These are phyloP conservation scores for Colletotrichum echinochloae DNA, from an alignment of 2,329 filamentous ascomycete species.

Conservation along the genomic window DNA sequence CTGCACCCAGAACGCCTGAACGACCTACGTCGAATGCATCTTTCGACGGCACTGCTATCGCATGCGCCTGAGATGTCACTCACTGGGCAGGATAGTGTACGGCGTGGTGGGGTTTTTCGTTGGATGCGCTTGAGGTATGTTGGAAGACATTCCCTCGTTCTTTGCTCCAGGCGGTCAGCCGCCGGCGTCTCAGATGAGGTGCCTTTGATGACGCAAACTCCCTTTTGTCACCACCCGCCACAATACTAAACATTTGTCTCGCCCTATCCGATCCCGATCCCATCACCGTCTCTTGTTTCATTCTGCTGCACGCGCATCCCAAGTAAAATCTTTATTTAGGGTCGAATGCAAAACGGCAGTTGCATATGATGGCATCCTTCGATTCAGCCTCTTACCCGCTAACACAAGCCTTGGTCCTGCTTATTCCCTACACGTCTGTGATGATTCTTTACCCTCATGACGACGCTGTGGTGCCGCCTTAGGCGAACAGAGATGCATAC, in stretches of 20 bases:
- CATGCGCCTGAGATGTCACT: conserved; percentile 16
- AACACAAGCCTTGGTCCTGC: conserved; percentile 23
- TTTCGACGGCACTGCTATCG: conserved; percentile 16
- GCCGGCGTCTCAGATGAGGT: conserved; percentile 19
- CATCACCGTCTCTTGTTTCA: not conserved
- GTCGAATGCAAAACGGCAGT: conserved; percentile 2
- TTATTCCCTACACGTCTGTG: not conserved
- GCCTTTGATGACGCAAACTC: conserved; percentile 37
- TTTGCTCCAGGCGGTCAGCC: not conserved
- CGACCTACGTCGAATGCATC: conserved; percentile 22
- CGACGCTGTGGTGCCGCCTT: conserved; percentile 8
- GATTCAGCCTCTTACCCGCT: conserved; percentile 14
- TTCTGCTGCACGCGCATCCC: not conserved
- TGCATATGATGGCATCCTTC: not conserved
- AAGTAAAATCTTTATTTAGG: not conserved
- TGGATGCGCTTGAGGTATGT: conserved; percentile 37
- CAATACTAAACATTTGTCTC: conserved; percentile 25
- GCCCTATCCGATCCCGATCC: conserved; percentile 36
- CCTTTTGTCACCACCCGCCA: conserved; percentile 31
- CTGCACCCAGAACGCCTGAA: conserved; percentile 62
- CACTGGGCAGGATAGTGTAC: conserved; percentile 15
- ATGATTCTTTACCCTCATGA: conserved; percentile 15
- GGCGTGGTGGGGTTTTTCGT: conserved; percentile 36
- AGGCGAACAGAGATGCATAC: conserved; percentile 14
- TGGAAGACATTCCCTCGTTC: conserved; percentile 4